phyloP scores from a whole-genome alignment of 768 basidiomycete species.

The Cantharellus anzutake region DNA sequence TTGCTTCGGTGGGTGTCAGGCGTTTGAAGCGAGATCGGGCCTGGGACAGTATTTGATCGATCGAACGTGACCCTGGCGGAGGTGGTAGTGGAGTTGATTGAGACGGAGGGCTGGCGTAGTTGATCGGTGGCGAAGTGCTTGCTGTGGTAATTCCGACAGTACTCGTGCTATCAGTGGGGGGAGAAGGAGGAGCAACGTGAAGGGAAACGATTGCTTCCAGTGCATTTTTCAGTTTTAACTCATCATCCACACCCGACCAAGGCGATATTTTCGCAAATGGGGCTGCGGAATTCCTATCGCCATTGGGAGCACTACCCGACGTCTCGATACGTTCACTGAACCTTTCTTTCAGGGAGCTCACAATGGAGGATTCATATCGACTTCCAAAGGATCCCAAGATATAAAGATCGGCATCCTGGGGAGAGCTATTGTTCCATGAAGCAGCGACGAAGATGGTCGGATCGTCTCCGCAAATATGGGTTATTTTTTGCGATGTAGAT shows the following conservation, averaged over 20 bases:
- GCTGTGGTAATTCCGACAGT: background rate
- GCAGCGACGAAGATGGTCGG: background rate
- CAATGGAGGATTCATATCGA: background rate
- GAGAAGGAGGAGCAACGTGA: no score
- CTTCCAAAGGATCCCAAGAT: background rate
- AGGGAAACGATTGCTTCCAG: background rate
- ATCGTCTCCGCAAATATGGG: background rate
- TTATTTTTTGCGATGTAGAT: constrained; percentile 15
- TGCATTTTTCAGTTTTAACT: background rate
- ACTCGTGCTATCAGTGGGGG: background rate
- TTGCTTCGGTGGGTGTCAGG: constrained; percentile 32
- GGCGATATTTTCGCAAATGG: no score
- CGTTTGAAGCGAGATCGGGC: constrained; percentile 48
- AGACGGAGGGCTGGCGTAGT: background rate
- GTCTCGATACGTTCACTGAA: background rate
- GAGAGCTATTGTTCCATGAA: background rate
- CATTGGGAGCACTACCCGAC: background rate
- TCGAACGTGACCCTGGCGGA: constrained; percentile 44
- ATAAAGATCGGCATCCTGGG: background rate
- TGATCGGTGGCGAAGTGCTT: background rate
- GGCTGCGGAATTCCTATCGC: background rate
- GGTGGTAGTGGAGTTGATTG: constrained; percentile 25
- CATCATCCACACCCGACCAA: background rate
- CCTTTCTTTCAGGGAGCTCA: background rate
- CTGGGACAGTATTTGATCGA: constrained; percentile 35